phyloP scores from a whole-genome alignment of 805 yeast genomes.

The Maudiozyma bulderi region DNA sequence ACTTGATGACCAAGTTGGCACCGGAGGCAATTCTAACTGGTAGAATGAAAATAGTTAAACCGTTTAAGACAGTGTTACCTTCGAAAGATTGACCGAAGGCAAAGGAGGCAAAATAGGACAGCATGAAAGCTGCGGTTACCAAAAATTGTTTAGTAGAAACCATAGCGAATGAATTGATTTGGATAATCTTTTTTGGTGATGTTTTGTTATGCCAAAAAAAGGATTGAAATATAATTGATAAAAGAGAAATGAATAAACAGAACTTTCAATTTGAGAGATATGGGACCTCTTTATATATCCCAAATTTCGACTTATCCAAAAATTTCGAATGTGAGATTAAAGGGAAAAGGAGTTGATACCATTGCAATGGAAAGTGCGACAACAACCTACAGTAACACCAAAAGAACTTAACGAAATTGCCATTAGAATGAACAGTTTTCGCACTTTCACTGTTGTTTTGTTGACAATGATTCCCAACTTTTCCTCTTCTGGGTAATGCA shows the following conservation, averaged over 20 bases:
- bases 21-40: not conserved
- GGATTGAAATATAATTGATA: not conserved
- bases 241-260: too few species aligned
- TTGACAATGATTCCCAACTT: too few species aligned
- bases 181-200: not conserved
- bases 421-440: too few species aligned
- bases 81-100: slow-evolving; percentile 1
- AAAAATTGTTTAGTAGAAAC: slow-evolving; percentile 3
- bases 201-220: not conserved
- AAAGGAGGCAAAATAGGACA: not conserved
- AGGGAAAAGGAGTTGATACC: too few species aligned
- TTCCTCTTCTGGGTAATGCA: too few species aligned
- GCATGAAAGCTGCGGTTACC: slow-evolving; percentile 2
- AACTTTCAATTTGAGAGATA: not conserved
- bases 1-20: not conserved
- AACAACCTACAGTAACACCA: too few species aligned
- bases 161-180: slow-evolving; percentile 1
- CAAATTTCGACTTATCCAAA: too few species aligned
- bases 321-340: too few species aligned
- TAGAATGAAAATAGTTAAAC: not conserved
- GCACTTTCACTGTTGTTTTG: too few species aligned
- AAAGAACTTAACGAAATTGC: too few species aligned
- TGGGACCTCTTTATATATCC: not conserved
- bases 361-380: too few species aligned
- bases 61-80: not conserved